Evolutionary conservation across 768 basidiomycete genomes (phyloP).

Genomic region (Leccinum arenicola): DNA sequence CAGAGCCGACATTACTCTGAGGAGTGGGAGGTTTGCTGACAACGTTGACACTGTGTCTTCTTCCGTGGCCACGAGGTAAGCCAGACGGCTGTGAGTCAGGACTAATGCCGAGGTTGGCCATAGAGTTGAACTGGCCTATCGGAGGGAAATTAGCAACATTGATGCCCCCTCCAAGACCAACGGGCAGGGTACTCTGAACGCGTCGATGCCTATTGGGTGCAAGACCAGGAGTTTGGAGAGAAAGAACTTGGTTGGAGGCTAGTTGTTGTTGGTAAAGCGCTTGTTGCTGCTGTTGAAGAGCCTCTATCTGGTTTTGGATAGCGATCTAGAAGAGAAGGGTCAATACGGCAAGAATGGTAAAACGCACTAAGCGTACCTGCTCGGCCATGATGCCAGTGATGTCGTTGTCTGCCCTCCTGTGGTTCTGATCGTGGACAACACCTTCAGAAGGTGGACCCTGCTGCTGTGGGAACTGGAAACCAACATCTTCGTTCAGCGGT

Average conservation of each 20-base stretch:
- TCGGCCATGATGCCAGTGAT: slow-evolving; percentile 92
- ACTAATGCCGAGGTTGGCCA: slow-evolving; percentile 50
- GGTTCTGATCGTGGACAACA: slow-evolving; percentile 35
- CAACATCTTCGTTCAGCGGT: slow-evolving; percentile 72
- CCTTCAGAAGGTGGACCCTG: slow-evolving; percentile 32
- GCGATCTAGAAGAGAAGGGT: slow-evolving; percentile 59
- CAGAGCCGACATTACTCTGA: slow-evolving; percentile 46
- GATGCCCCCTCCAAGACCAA: slow-evolving; percentile 46
- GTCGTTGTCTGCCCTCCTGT: slow-evolving; percentile 67
- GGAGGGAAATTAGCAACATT: slow-evolving; percentile 32
- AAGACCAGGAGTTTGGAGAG: slow-evolving; percentile 74
- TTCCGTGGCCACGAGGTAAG: slow-evolving; percentile 80
- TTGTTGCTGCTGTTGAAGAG: slow-evolving; percentile 86
- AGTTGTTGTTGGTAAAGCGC: slow-evolving; percentile 88
- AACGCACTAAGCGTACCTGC: slow-evolving; percentile 57
- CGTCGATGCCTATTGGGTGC: slow-evolving; percentile 75
- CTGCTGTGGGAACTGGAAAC: slow-evolving; percentile 83
- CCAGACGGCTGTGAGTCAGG: slow-evolving; percentile 64
- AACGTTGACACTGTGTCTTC: slow-evolving; percentile 90
- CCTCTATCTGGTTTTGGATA: slow-evolving; percentile 87
- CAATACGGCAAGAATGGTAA: neutral
- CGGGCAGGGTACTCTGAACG: slow-evolving; percentile 81
- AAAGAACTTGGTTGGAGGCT: slow-evolving; percentile 81
- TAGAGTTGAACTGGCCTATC: slow-evolving; percentile 66
- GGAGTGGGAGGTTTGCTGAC: slow-evolving; percentile 63